Conservation (phyloP, 805 yeast species). For the Lipomyces kockii region DNA sequence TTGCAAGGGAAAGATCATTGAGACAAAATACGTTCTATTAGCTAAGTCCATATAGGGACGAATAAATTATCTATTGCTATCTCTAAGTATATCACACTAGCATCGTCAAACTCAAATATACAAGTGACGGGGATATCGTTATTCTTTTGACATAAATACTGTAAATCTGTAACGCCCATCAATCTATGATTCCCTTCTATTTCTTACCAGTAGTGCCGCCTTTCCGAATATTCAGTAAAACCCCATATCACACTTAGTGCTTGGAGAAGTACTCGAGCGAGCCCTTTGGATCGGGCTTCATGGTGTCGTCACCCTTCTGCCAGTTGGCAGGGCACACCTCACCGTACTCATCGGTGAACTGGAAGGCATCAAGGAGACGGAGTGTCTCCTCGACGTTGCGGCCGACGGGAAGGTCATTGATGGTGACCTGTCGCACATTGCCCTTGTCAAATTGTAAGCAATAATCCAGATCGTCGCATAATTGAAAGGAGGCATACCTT, state of each 20-base stretch:
- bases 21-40: not conserved
- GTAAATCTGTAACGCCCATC: not conserved
- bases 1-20: not conserved
- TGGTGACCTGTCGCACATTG: slow-evolving; percentile 90
- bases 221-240: not conserved
- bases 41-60: not conserved
- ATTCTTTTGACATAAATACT: not conserved
- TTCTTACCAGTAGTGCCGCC: not conserved
- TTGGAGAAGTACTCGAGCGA: slow-evolving; percentile 73
- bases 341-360: slow-evolving; percentile 98
- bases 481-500: slow-evolving; percentile 44
- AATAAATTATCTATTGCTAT: not conserved
- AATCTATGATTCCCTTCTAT: not conserved
- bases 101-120: slow-evolving; percentile 3
- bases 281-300: slow-evolving; percentile 77
- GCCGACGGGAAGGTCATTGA: slow-evolving; percentile 99
- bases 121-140: not conserved
- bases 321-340: slow-evolving; percentile 99
- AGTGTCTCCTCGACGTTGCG: slow-evolving; percentile 97
- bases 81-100: slow-evolving; percentile 1
- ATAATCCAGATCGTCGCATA: not conserved
- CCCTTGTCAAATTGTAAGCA: slow-evolving; percentile 50
- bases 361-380: slow-evolving; percentile 98
- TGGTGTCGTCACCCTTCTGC: slow-evolving; percentile 93
- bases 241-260: slow-evolving; percentile 13